Percentiles rank a stretch among this genome's conserved stretches.
Conservation (phyloP, 73 alveolate species). For the Halteria grandinella region DNA sequence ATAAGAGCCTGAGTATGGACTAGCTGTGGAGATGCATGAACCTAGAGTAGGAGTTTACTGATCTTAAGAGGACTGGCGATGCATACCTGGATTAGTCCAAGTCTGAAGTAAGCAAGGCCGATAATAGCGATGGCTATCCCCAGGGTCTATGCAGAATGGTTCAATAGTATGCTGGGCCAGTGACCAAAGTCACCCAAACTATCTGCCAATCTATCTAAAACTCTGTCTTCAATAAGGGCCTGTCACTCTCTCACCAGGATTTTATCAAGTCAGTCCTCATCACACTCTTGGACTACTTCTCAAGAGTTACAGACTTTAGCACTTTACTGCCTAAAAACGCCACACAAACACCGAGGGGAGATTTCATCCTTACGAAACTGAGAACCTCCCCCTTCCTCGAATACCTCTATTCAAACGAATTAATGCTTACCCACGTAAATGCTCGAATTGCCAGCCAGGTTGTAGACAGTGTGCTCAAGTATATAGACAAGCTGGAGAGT, state of each 20-base stretch:
- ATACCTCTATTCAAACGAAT: background rate
- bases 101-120: background rate
- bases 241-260: conserved; percentile 1
- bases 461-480: background rate
- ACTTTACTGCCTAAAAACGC: too few relatives aligned
- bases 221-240: background rate
- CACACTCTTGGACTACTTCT: conserved; percentile 1
- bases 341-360: too few relatives aligned
- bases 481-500: background rate
- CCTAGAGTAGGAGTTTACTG: background rate
- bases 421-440: background rate
- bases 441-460: background rate
- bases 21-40: conserved; percentile 28
- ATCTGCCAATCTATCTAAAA: background rate
- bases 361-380: conserved; percentile 5
- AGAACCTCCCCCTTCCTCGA: background rate
- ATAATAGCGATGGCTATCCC: too few relatives aligned
- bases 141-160: background rate
- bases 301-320: background rate
- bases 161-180: too few relatives aligned
- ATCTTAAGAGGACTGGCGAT: background rate
- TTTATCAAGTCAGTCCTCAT: background rate
- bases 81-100: background rate
- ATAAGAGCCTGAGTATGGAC: conserved; percentile 5
- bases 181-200: background rate